Base-by-base conservation (phyloP, 768 basidiomycete species). In the Boletus vermiculosoides region DNA sequence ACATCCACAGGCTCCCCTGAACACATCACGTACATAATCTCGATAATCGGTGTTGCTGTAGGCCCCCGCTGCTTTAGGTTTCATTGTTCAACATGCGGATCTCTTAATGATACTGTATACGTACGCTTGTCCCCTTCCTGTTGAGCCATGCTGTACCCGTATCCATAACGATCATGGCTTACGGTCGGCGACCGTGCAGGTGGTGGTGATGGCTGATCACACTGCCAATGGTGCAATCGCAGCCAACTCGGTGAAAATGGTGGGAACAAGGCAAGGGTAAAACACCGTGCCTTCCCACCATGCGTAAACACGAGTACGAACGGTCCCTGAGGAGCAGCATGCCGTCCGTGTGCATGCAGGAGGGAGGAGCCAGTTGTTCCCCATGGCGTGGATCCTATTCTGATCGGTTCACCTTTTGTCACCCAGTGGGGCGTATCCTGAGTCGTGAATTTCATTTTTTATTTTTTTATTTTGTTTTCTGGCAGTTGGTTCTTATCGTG, bases 81-180 rank as follows among this genome's bases (percentile, higher is more conserved):
- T 76, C 85, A 68, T 87, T 46, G 85, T 81, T 18, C 84, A 84
- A 61, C 87, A 83, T 60, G 85, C 28, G 57, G 85, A 57, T 69
- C 73, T 22, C 65, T 85, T 33, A 83, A 87, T 66, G 86, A 89
- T 64, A 75, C 73, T 49, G 66, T 82, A 69, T 87, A 87, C 70
- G 81, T 85, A 58, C 61, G 80, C 76, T 41, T 60, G 52, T 42
- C 52, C 58, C 20, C 25, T 37, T 36, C 25, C 37, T 50, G 47
- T 20, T 28, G 45, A n/a, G 44, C 39, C 34, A 13, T 60, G 42
- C 51, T 22, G 45, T 58, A 37, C 28, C 50, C n/a, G 39, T 47
- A 59, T 46, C 50, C 50, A 59, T 54, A 30, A 44, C 48, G 39
- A 41, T 56, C 34, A 50, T 16, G 74, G 75, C 76, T 77, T 64